These are phyloP conservation scores for Hebeloma cylindrosporum DNA, from an alignment of 768 basidiomycete species.

Conservation along the genomic window DNA sequence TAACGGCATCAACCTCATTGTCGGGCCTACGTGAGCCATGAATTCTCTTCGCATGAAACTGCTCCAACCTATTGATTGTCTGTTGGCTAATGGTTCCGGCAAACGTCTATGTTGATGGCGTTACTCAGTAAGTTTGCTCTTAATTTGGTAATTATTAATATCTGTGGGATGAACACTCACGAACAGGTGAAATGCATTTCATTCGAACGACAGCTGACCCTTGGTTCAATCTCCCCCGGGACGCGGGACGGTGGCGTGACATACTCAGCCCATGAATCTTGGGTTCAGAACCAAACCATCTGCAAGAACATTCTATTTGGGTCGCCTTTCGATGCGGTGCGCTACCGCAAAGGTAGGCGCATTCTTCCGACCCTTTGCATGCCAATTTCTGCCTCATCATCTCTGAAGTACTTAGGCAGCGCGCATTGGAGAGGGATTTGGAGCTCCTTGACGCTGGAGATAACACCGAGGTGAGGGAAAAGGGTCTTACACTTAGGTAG, in stretches of 20 bases:
- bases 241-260: conserved; percentile 61
- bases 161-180: background rate
- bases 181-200: conserved; percentile 64
- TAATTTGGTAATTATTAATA: background rate
- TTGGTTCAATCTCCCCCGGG: conserved; percentile 67
- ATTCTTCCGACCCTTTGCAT: background rate
- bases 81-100: conserved; percentile 38
- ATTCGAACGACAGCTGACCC: conserved; percentile 49
- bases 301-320: conserved; percentile 82
- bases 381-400: background rate
- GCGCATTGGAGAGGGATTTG: conserved; percentile 72
- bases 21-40: conserved; percentile 52
- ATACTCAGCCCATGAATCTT: conserved; percentile 80
- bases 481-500: conserved; percentile 51
- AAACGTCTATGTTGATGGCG: conserved; percentile 68
- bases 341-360: conserved; percentile 57
- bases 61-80: background rate
- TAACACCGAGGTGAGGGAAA: conserved; percentile 68
- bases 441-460: conserved; percentile 68
- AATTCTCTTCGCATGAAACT: background rate
- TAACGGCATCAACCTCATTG: conserved; percentile 52
- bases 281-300: conserved; percentile 79
- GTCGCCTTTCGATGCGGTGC: conserved; percentile 65
- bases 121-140: conserved; percentile 40
- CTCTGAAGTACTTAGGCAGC: conserved; percentile 56